phyloP scores from a whole-genome alignment of 352 stramenopile species.

The Phytophthora syringae region DNA sequence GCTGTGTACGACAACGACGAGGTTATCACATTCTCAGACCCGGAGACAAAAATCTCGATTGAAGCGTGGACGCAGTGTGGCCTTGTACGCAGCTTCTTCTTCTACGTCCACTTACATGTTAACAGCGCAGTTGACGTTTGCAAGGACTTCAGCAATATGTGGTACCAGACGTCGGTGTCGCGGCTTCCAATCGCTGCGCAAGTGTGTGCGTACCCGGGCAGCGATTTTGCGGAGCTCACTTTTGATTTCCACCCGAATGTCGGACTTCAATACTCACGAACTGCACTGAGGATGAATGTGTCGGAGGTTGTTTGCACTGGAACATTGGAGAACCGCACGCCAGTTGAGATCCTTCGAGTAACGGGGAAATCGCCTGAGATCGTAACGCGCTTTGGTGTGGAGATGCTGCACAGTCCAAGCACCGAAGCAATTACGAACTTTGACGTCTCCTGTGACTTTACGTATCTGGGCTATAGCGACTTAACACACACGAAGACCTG shows the following conservation, averaged over 20 bases:
- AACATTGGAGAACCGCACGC: slow-evolving; percentile 33
- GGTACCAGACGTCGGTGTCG: slow-evolving; percentile 57
- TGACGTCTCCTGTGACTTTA: slow-evolving; percentile 59
- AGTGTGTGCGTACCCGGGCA: slow-evolving; percentile 60
- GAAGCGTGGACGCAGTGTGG: slow-evolving; percentile 68
- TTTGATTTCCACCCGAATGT: slow-evolving; percentile 62
- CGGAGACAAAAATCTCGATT: slow-evolving; percentile 55
- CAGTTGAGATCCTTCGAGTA: slow-evolving; percentile 49
- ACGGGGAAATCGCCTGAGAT: slow-evolving; percentile 39
- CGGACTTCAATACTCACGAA: slow-evolving; percentile 44
- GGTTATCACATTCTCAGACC: slow-evolving; percentile 41
- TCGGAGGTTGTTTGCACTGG: slow-evolving; percentile 49
- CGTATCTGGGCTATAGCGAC: slow-evolving; percentile 40
- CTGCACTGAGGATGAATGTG: slow-evolving; percentile 42
- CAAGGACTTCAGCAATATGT: slow-evolving; percentile 61
- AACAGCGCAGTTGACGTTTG: slow-evolving; percentile 50
- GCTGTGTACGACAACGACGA: slow-evolving; percentile 25
- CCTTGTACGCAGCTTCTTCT: slow-evolving; percentile 48
- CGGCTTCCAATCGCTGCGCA: slow-evolving; percentile 29
- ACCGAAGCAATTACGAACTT: slow-evolving; percentile 56
- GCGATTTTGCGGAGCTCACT: slow-evolving; percentile 70
- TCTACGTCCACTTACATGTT: slow-evolving; percentile 57
- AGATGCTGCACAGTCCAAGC: slow-evolving; percentile 46
- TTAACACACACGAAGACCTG: slow-evolving; percentile 43
- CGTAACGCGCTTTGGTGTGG: slow-evolving; percentile 63